Evolutionary conservation across 31 red algal species (phyloP), one percentile per base, ranked within the genome.

Genomic region (Endocladia muricata): DNA sequence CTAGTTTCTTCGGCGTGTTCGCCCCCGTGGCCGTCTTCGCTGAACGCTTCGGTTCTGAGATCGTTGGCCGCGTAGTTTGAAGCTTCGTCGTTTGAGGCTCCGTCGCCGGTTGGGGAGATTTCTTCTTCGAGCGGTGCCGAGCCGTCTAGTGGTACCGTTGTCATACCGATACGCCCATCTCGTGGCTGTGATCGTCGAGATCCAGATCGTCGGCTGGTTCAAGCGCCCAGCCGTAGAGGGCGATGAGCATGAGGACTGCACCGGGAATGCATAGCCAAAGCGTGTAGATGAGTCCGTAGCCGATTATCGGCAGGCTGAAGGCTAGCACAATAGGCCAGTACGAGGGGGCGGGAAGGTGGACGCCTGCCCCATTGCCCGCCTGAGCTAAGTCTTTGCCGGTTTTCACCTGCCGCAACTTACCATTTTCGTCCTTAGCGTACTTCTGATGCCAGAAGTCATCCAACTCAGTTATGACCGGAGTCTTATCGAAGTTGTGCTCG

Each of bases 401-500:
- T n/a, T n/a, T n/a, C n/a, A n/a, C n/a, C n/a, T n/a, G n/a, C n/a
- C n/a, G n/a, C n/a, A n/a, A n/a, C n/a, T n/a, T n/a, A n/a, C n/a
- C n/a, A n/a, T n/a, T n/a, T n/a, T n/a, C n/a, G n/a, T n/a, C 11
- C 19, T 51, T 19, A 51, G 9, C 44, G 44, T 51, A 51, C 11
- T 19, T 9, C 44, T 51, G 9, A 51, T 51, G 44, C 9, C 19
- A 9, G 44, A 51, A 51, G 9, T 51, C 44, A 51, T 51, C 9
- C 9, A 19, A 19, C 9, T 51, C 44, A 19, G 9, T 19, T 13
- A 19, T 19, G 11, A 51, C 44, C 9, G 44, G 44, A 19, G 44
- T 51, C 11, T 23, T 9, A 11, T 31, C 70, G 35, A 74, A 74
- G 44, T 74, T 74, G 29, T 74, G 35, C 26, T 28, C 28, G 36